Conservation (phyloP, 768 basidiomycete genomes). For the Tricholoma matsutake region DNA sequence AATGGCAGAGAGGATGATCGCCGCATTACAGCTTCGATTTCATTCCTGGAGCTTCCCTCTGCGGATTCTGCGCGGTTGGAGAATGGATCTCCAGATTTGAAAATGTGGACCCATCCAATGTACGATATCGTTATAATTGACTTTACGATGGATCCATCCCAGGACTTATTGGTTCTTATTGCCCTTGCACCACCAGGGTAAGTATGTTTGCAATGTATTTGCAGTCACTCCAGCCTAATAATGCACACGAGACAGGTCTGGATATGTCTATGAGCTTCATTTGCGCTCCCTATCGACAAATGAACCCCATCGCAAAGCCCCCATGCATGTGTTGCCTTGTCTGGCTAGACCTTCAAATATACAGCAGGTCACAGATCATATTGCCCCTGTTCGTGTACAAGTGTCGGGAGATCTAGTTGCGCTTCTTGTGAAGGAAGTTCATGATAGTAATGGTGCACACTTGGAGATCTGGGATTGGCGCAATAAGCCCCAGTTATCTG, state of each 20-base stretch:
- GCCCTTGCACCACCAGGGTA: slow-evolving; percentile 40
- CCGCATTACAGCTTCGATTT: slow-evolving; percentile 41
- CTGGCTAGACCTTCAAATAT: slow-evolving; percentile 29
- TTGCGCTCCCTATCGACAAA: slow-evolving; percentile 50
- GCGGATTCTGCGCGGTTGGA: slow-evolving; percentile 21
- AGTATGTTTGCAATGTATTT: slow-evolving; percentile 15
- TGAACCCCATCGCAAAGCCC: slow-evolving; percentile 45
- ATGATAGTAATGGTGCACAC: slow-evolving; percentile 38
- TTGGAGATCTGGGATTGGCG: slow-evolving; percentile 54
- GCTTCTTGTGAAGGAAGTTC: slow-evolving; percentile 46
- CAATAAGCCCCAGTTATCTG: slow-evolving; percentile 36
- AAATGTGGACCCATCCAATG: slow-evolving; percentile 44
- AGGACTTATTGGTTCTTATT: slow-evolving; percentile 52
- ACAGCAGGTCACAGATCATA: slow-evolving; percentile 26
- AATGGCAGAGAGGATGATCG: slow-evolving; percentile 44
- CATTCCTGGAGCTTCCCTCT: slow-evolving; percentile 48
- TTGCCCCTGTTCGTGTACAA: slow-evolving; percentile 44
- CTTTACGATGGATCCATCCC: slow-evolving; percentile 55
- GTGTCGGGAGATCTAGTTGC: slow-evolving; percentile 46
- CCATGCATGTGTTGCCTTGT: slow-evolving; percentile 36
- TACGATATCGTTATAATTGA: slow-evolving; percentile 44
- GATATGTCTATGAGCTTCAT: slow-evolving; percentile 46
- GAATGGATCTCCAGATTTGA: slow-evolving; percentile 22
- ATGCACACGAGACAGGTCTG: slow-evolving; percentile 27
- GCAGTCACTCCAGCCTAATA: neutral